phyloP scores from a whole-genome alignment of 495 filamentous ascomycete genomes.

The Penicillium waksmanii region DNA sequence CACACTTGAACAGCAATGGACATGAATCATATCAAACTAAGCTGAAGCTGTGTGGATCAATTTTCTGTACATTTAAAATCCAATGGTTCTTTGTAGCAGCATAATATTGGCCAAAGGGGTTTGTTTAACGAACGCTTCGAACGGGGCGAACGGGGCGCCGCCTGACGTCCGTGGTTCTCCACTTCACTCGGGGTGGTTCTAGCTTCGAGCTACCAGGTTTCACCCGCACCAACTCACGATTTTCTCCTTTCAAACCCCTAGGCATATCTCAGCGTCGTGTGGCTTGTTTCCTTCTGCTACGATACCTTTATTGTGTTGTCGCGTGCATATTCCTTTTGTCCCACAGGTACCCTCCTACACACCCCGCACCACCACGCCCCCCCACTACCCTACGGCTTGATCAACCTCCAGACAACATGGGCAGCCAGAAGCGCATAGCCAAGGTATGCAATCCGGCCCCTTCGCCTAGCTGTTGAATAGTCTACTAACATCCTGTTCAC shows the following conservation, averaged over 20 bases:
- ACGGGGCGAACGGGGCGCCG: slow-evolving; percentile 2
- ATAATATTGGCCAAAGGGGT: neutral
- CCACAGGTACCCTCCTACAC: neutral
- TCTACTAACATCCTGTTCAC: slow-evolving; percentile 7
- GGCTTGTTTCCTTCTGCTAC: slow-evolving; percentile 43
- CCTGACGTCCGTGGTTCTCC: slow-evolving; percentile 37
- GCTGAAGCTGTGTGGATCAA: neutral
- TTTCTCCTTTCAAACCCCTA: slow-evolving; percentile 17
- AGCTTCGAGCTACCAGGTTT: slow-evolving; percentile 23
- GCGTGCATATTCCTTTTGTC: slow-evolving; percentile 14
- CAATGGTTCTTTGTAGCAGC: neutral
- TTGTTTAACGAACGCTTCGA: neutral
- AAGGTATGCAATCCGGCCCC: slow-evolving; percentile 47
- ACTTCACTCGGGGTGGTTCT: slow-evolving; percentile 13
- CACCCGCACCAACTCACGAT: slow-evolving; percentile 31
- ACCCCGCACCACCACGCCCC: slow-evolving; percentile 22
- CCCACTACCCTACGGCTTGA: slow-evolving; percentile 11
- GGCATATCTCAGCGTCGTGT: neutral
- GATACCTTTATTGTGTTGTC: neutral
- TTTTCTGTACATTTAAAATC: neutral
- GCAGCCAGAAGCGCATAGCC: slow-evolving; percentile 62
- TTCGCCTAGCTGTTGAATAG: neutral
- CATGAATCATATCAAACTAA: too few relatives aligned
- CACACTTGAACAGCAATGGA: neutral
- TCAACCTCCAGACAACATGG: slow-evolving; percentile 36